phyloP scores from a whole-genome alignment of 2,329 filamentous ascomycete species.

The Nothomitra cinnamomea region DNA sequence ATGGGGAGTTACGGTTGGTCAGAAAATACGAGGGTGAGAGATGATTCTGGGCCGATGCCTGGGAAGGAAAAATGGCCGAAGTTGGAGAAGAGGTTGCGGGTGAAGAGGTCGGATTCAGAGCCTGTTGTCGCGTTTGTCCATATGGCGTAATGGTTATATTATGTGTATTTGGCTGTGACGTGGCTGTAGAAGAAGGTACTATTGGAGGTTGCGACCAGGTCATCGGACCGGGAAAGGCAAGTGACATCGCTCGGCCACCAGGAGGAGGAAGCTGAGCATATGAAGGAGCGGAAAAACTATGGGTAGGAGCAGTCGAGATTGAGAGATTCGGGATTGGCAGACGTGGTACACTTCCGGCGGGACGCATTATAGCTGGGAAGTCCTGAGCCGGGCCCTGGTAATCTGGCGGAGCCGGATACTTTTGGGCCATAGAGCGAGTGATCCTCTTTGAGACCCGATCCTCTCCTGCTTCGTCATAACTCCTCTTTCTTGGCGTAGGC shows the following conservation, averaged over 20 bases:
- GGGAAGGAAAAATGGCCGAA: constrained; percentile 1
- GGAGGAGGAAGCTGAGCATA: constrained; percentile 44
- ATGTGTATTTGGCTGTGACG: constrained; percentile 17
- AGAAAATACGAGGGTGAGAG: constrained; percentile 80
- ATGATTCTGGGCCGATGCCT: constrained; percentile 22
- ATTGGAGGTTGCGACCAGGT: constrained; percentile 29
- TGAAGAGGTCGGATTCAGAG: constrained; percentile 16
- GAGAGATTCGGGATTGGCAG: constrained; percentile 58
- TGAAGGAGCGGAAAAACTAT: constrained; percentile 25
- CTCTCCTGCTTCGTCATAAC: constrained; percentile 34
- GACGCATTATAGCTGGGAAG: constrained; percentile 15
- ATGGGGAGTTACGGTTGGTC: constrained; percentile 77
- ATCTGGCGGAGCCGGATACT: not conserved
- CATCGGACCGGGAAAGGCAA: constrained; percentile 45
- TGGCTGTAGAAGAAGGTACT: constrained; percentile 22
- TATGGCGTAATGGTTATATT: constrained; percentile 8
- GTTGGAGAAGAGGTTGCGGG: constrained; percentile 13
- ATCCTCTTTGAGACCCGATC: constrained; percentile 40
- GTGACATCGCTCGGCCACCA: constrained; percentile 53
- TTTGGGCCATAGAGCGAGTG: constrained; percentile 10
- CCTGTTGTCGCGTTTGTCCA: not conserved
- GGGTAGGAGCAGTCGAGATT: constrained; percentile 34
- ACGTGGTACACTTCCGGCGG: constrained; percentile 25
- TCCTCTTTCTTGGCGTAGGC: constrained; percentile 35
- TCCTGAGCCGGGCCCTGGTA: not conserved